Evolutionary conservation across 192 early-diverging fungal species (phyloP).

Genomic region (Entophlyctis helioformis): DNA sequence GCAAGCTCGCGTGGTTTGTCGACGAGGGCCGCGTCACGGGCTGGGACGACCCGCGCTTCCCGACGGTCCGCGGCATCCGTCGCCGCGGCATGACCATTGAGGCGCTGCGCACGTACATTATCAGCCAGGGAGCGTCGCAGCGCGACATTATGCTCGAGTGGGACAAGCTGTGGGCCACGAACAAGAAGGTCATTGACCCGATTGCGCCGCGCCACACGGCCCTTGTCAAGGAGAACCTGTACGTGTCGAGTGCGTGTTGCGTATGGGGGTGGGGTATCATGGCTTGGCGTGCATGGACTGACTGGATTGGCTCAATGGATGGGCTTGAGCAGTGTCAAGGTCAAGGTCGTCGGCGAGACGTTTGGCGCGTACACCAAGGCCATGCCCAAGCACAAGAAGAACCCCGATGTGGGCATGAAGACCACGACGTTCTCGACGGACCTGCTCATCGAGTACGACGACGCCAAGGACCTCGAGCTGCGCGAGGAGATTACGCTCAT

Average conservation of each 20-base stretch:
- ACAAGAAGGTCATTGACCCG: constrained; percentile 95
- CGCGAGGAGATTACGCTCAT: constrained; percentile 95
- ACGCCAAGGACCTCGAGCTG: constrained; percentile 65
- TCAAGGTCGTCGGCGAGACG: constrained; percentile 48
- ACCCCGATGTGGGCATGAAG: constrained; percentile 82
- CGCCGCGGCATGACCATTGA: constrained; percentile 97
- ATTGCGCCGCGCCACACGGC: constrained; percentile 85
- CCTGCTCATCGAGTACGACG: constrained; percentile 75
- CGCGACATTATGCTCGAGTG: constrained; percentile 87
- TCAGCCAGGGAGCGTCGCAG: constrained; percentile 97
- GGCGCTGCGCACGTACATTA: constrained; percentile 88
- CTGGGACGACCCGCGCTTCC: constrained; percentile 52
- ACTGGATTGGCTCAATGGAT: too few relatives aligned
- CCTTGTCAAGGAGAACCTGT: constrained; percentile 54
- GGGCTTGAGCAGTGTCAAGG: constrained; percentile 35
- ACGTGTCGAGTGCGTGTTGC: constrained; percentile 14
- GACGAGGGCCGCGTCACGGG: constrained; percentile 64
- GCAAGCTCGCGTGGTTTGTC: constrained; percentile 96
- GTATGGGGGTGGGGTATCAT: too few relatives aligned
- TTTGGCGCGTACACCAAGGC: constrained; percentile 46
- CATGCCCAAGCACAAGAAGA: constrained; percentile 92
- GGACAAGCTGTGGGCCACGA: constrained; percentile 98
- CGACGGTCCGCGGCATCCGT: constrained; percentile 61
- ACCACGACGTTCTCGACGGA: constrained; percentile 61
- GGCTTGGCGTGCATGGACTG: too few relatives aligned